Evolutionary conservation across 176 grass and related monocot species (phyloP).

Genomic region (Carex littledalei): DNA sequence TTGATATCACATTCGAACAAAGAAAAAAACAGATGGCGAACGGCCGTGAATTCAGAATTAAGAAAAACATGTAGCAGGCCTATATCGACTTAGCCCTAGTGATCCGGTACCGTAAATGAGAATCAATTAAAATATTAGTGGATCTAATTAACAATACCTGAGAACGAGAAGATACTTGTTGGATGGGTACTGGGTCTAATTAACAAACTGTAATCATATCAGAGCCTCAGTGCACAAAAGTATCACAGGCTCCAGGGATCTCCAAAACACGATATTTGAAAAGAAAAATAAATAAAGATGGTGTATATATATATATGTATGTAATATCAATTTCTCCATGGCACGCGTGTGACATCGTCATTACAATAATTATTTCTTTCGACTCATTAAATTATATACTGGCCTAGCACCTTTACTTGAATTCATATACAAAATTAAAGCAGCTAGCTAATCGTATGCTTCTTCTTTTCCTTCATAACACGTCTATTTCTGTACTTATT

Average conservation of each 20-base stretch:
- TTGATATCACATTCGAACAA: no score
- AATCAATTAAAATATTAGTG: no score
- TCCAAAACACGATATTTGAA: neutral
- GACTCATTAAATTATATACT: neutral
- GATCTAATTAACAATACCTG: no score
- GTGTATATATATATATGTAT: neutral
- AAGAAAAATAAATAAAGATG: neutral
- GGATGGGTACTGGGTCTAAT: no score
- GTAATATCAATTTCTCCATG: neutral
- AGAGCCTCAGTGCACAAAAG: no score
- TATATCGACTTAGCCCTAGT: no score
- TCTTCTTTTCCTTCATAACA: neutral
- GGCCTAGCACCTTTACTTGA: neutral
- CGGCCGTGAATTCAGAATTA: no score
- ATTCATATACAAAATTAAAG: neutral
- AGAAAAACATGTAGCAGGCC: no score
- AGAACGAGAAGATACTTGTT: no score
- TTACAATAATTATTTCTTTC: neutral
- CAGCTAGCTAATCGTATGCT: neutral
- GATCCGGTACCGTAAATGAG: no score
- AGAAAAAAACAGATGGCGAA: no score
- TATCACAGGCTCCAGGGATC: neutral
- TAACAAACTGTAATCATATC: no score
- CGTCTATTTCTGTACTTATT: neutral
- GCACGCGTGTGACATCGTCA: neutral